Percentiles rank a stretch among this genome's conserved stretches.
Evolutionary conservation across 1,284 basidiomycete genomes (phyloP).

Genomic region (Boletellus deceptivus): DNA sequence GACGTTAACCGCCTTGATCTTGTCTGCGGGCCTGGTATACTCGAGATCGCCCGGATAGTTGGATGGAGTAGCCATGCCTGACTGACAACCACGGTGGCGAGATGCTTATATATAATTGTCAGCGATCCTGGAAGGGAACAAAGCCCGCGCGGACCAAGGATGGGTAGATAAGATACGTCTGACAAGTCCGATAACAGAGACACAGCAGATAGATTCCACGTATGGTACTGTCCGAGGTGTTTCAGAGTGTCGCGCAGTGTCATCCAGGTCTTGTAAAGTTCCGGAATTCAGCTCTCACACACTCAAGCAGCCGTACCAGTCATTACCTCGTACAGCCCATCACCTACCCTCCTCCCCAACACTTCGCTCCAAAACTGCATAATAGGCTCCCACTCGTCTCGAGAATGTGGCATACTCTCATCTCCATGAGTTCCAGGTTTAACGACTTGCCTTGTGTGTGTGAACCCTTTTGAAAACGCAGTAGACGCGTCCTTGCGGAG

Average conservation of each 20-base stretch:
- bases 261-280: too few relatives aligned
- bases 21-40: conserved; percentile 33
- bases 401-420: conserved; percentile 70
- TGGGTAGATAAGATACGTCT: background rate
- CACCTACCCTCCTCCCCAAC: conserved; percentile 56
- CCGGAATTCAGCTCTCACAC: too few relatives aligned
- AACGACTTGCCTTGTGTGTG: conserved; percentile 44
- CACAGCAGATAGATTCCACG: too few relatives aligned
- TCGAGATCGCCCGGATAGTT: conserved; percentile 28
- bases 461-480: conserved; percentile 61
- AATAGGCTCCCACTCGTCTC: conserved; percentile 76
- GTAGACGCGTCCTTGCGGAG: conserved; percentile 44
- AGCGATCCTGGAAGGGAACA: background rate
- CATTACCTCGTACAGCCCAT: conserved; percentile 78
- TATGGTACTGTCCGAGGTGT: too few relatives aligned
- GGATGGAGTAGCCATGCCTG: conserved; percentile 19
- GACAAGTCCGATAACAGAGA: too few relatives aligned
- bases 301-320: conserved; percentile 27
- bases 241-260: too few relatives aligned
- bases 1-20: conserved; percentile 37
- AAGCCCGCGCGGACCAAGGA: conserved; percentile 1
- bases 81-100: background rate
- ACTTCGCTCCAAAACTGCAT: conserved; percentile 86
- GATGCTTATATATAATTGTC: conserved; percentile 9
- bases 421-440: conserved; percentile 16